Conservation (phyloP, 2,329 filamentous ascomycete genomes). For the Fonsecaea nubica region DNA sequence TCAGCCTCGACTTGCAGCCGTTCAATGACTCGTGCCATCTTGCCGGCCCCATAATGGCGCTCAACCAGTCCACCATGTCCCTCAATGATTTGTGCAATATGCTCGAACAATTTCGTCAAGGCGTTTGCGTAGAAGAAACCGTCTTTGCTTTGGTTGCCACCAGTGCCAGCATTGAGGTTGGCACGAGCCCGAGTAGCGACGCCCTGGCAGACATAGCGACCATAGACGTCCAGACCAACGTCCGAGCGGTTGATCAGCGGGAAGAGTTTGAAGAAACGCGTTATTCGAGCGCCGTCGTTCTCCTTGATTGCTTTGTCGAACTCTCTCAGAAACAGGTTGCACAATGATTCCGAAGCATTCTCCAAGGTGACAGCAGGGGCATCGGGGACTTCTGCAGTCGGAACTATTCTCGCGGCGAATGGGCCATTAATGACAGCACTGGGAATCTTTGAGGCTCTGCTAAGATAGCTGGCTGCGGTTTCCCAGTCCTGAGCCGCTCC, state of each 20-base stretch:
- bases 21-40: slow-evolving; percentile 95
- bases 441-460: slow-evolving; percentile 81
- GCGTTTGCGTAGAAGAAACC: slow-evolving; percentile 91
- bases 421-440: slow-evolving; percentile 78
- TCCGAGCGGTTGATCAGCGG: slow-evolving; percentile 89
- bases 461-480: slow-evolving; percentile 87
- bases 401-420: slow-evolving; percentile 91
- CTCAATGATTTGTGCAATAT: slow-evolving; percentile 96
- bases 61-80: slow-evolving; percentile 89
- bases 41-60: slow-evolving; percentile 87
- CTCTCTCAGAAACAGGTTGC: slow-evolving; percentile 87
- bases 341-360: slow-evolving; percentile 85
- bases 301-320: slow-evolving; percentile 91
- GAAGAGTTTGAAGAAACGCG: slow-evolving; percentile 97
- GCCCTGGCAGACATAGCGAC: slow-evolving; percentile 92
- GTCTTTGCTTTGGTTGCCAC: slow-evolving; percentile 69
- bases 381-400: slow-evolving; percentile 94
- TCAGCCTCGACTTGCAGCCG: slow-evolving; percentile 92
- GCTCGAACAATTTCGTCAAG: slow-evolving; percentile 90
- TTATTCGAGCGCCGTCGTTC: slow-evolving; percentile 86
- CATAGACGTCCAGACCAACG: slow-evolving; percentile 91
- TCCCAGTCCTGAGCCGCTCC: slow-evolving; percentile 99
- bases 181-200: slow-evolving; percentile 82
- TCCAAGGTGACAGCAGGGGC: slow-evolving; percentile 85
- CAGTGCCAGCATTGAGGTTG: slow-evolving; percentile 74